A percentile compares a stretch with the other conserved stretches of the same genome.
Conservation (phyloP, 352 stramenopile genomes). For the Phytophthora tentaculata region DNA sequence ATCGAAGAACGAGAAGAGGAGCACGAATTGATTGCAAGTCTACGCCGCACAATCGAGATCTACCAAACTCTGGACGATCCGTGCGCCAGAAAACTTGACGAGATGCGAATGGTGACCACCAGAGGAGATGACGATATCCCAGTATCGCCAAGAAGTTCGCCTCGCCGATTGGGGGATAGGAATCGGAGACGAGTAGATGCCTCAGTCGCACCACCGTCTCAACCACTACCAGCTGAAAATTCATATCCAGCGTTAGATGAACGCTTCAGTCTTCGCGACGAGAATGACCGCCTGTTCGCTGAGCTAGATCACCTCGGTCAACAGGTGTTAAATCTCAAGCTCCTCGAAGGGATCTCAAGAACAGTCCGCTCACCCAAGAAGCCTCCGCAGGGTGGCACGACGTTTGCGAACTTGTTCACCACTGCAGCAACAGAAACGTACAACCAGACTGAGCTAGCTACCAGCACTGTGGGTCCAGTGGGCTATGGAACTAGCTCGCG, state of each 20-base stretch:
- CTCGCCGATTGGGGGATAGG: slow-evolving; percentile 14
- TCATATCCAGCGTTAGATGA: slow-evolving; percentile 31
- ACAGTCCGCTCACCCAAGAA: slow-evolving; percentile 24
- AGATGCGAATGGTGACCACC: slow-evolving; percentile 9
- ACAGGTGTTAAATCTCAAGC: slow-evolving; percentile 52
- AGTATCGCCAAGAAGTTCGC: slow-evolving; percentile 26
- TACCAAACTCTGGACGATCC: slow-evolving; percentile 71
- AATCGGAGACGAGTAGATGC: slow-evolving; percentile 36
- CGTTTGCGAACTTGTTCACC: slow-evolving; percentile 4
- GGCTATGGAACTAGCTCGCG: slow-evolving; percentile 37
- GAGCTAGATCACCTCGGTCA: slow-evolving; percentile 51
- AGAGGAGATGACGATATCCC: slow-evolving; percentile 28
- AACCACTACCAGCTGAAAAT: slow-evolving; percentile 13
- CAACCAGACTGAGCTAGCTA: slow-evolving; percentile 12
- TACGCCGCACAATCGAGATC: slow-evolving; percentile 60
- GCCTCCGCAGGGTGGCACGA: slow-evolving; percentile 10
- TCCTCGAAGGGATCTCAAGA: slow-evolving; percentile 33
- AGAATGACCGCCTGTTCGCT: slow-evolving; percentile 52
- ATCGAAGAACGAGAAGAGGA: slow-evolving; percentile 55
- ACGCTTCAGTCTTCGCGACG: slow-evolving; percentile 53
- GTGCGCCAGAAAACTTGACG: slow-evolving; percentile 27
- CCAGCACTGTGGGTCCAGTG: slow-evolving; percentile 25
- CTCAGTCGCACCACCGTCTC: slow-evolving; percentile 8
- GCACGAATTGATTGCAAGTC: slow-evolving; percentile 61
- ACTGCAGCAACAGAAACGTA: slow-evolving; percentile 13